Evolutionary conservation across 2,329 filamentous ascomycete genomes (phyloP), one percentile per base, ranked within the genome.

Genomic region (Arthrobotrys musiformis): DNA sequence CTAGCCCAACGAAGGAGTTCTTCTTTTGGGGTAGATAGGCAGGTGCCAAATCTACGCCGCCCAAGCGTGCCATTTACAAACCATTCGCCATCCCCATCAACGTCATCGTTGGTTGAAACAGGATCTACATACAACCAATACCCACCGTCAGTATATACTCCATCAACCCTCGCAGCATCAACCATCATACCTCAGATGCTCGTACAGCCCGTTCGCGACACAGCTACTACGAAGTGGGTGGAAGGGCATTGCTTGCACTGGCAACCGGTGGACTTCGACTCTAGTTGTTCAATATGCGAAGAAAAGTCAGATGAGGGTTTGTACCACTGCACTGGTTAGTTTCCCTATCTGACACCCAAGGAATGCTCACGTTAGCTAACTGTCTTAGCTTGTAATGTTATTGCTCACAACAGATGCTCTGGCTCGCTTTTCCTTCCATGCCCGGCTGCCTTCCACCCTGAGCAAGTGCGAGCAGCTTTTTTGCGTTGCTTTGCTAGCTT

Each of bases 161-260:
- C 92, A 81, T 94, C 92, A n/a, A 95, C 93, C 0, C 85, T 95
- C 52, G 92, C 92, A 1, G 92, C 92, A 6, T 94, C 92, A 5
- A 95, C 92, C 1, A 90, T 95, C 80, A 94, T 95, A 92, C 92
- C 93, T 37, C 92, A 90, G 80, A 91, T 93, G 88, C 88, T 93
- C 76, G 88, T 93, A 78, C 92, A 94, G 81, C 91, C 91, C 0
- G 92, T 94, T 6, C 86, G 86, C 54, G 93, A 94, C 81, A 93
- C 92, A 0, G 91, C 93, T 56, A 92, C 90, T 0, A 92, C 88
- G 0, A 89, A 93, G 56, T 95, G 92, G 92, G 91, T 93, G 0
- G 92, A 95, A 83, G 92, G 92, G 0, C 92, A 95, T 84, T 94
- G 91, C 83, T 88, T 95, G 84, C 88, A 90, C 75, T 91, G 89